A percentile compares a stretch with the other conserved stretches of the same genome.
These are phyloP conservation scores for Mycena albidolilacea DNA, from an alignment of 768 basidiomycete species.

Conservation along the genomic window DNA sequence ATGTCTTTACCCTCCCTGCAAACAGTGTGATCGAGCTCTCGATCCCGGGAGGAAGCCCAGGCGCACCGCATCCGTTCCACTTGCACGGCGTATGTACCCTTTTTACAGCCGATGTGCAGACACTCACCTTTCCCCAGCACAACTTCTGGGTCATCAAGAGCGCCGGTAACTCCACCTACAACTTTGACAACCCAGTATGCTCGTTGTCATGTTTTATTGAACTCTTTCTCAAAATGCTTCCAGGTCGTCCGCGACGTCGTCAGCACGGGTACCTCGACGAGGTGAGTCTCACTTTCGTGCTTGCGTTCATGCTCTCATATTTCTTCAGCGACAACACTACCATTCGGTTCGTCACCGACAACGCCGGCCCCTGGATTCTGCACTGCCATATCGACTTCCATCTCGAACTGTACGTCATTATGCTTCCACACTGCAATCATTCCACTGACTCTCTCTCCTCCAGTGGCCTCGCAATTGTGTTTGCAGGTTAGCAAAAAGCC, in stretches of 20 bases:
- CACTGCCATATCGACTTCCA: slow-evolving; percentile 56
- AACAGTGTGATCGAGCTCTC: slow-evolving; percentile 65
- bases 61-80: slow-evolving; percentile 54
- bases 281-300: background rate
- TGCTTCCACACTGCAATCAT: background rate
- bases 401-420: slow-evolving; percentile 48
- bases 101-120: no score
- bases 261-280: slow-evolving; percentile 44
- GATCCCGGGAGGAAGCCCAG: slow-evolving; percentile 53
- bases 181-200: slow-evolving; percentile 59
- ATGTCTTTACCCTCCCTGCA: slow-evolving; percentile 58
- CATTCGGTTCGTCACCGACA: slow-evolving; percentile 57
- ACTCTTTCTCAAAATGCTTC: no score
- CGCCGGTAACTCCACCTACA: slow-evolving; percentile 50
- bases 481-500: background rate
- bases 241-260: slow-evolving; percentile 67
- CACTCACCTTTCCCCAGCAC: slow-evolving; percentile 42
- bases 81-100: slow-evolving; percentile 47
- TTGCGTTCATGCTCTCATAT: background rate
- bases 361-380: slow-evolving; percentile 47
- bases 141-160: slow-evolving; percentile 56
- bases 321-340: slow-evolving; percentile 50
- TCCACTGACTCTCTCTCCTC: background rate
- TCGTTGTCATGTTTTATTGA: background rate
- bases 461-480: slow-evolving; percentile 27